Conservation (phyloP, 805 yeast species). For the Candida andamanensis region DNA sequence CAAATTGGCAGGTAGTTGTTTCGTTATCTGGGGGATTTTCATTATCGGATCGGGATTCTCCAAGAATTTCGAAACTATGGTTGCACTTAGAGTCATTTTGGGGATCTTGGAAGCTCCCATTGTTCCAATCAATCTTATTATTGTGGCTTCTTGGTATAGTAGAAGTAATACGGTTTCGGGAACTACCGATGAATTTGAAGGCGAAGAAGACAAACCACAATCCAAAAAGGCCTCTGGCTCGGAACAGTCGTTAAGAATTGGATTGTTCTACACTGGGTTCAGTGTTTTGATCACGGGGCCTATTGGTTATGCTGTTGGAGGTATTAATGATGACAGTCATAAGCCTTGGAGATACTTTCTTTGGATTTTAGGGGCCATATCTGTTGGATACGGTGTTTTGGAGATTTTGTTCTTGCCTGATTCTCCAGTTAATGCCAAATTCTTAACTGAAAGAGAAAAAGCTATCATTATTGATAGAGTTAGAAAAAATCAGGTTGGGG, state of each 20-base stretch:
- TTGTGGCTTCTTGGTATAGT: conserved; percentile 28
- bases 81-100: conserved; percentile 31
- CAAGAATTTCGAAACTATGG: conserved; percentile 35
- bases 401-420: conserved; percentile 41
- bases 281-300: conserved; percentile 34
- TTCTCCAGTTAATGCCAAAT: conserved; percentile 29
- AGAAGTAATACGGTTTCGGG: too few relatives aligned
- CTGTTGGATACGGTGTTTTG: conserved; percentile 42
- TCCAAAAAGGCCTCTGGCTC: too few relatives aligned
- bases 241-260: conserved; percentile 30
- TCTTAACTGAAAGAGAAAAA: conserved; percentile 29
- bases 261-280: conserved; percentile 29
- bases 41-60: conserved; percentile 42
- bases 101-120: conserved; percentile 35
- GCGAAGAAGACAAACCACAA: too few relatives aligned
- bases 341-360: conserved; percentile 56
- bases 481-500: conserved; percentile 33
- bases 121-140: conserved; percentile 33
- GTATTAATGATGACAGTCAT: conserved; percentile 36
- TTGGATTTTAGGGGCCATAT: conserved; percentile 56
- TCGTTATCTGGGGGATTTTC: conserved; percentile 17
- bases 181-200: too few relatives aligned
- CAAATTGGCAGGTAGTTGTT: conserved; percentile 13
- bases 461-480: conserved; percentile 27
- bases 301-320: conserved; percentile 50